Evolutionary conservation across 768 basidiomycete genomes (phyloP), one percentile per base, ranked within the genome.

Genomic region (Agrocybe praecox): DNA sequence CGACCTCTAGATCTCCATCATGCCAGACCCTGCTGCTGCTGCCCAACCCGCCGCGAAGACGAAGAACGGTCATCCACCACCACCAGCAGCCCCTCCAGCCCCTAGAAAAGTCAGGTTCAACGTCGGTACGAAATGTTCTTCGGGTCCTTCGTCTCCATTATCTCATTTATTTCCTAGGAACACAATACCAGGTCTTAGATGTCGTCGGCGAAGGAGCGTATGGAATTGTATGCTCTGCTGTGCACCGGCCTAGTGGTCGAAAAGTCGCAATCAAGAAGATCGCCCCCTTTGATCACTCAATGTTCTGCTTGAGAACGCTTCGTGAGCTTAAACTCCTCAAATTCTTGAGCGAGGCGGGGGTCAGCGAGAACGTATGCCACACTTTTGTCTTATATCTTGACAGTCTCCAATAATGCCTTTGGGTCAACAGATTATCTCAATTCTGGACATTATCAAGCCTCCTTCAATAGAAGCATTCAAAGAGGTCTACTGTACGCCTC

Each of bases 261-360:
- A 94, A 94, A 72, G 96, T 98, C 58, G 96, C 96, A 24, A 96
- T 96, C 78, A 98, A 96, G 83, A 94, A 93, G 75, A 89, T 97
- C 67, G 86, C 91, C 40, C 95, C 94, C 6, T 96, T 97, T 72
- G 95, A 96, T 68, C 95, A 96, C 71, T 88, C 92, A 36, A 80
- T 96, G 73, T 96, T 95, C 77, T 93, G 90, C 65, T 76, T 96
- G 69, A 82, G 90, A 58, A 98, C 95, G 5, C 77, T 97, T 44
- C 84, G 95, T 55, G 96, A 97, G 74, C 80, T 97, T 69, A 96
- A 97, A 75, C 78, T 97, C 15, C 80, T 91, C 53, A 92, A 92
- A 65, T 92, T 92, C 73, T 72, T 94, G 59, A 90, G 87, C 66
- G 91, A 94, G 76, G 88, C 90, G 0, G 90, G 92, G 36, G 92